Evolutionary conservation across 2,329 filamentous ascomycete species (phyloP).

Genomic region (Alternaria sp.): DNA sequence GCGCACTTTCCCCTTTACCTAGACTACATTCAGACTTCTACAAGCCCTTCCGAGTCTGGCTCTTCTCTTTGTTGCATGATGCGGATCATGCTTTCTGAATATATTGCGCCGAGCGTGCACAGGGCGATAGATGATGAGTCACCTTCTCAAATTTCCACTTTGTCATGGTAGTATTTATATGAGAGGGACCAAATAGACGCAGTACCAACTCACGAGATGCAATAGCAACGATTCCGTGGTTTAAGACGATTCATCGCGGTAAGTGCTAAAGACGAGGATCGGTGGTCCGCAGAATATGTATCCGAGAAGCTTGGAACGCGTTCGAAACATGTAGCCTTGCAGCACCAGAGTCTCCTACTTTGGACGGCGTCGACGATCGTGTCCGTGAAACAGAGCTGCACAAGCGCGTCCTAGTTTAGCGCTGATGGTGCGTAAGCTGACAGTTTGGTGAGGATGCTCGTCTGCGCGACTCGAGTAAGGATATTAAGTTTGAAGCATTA

Average conservation of each 20-base stretch:
- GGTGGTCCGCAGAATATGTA: not conserved
- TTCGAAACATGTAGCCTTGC: conserved; percentile 15
- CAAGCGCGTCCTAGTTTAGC: not conserved
- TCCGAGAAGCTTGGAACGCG: conserved; percentile 3
- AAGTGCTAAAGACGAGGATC: not conserved
- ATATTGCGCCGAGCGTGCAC: not conserved
- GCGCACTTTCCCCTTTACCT: not conserved
- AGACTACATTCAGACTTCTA: not conserved
- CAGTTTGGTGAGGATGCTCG: not conserved
- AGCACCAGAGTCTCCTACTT: conserved; percentile 4
- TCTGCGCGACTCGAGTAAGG: not conserved
- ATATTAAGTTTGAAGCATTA: not conserved
- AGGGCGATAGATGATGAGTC: not conserved
- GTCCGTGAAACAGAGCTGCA: conserved; percentile 10
- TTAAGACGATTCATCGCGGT: not conserved
- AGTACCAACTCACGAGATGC: not conserved
- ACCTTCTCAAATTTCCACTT: not conserved
- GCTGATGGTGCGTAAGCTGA: not conserved
- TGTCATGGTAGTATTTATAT: not conserved
- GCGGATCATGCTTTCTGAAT: not conserved
- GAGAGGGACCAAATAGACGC: not conserved
- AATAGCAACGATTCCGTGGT: not conserved
- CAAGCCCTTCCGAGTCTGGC: not conserved
- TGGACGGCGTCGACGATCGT: not conserved
- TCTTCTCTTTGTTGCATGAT: not conserved